phyloP scores from a whole-genome alignment of 352 stramenopile species.

The Pythium sp. region DNA sequence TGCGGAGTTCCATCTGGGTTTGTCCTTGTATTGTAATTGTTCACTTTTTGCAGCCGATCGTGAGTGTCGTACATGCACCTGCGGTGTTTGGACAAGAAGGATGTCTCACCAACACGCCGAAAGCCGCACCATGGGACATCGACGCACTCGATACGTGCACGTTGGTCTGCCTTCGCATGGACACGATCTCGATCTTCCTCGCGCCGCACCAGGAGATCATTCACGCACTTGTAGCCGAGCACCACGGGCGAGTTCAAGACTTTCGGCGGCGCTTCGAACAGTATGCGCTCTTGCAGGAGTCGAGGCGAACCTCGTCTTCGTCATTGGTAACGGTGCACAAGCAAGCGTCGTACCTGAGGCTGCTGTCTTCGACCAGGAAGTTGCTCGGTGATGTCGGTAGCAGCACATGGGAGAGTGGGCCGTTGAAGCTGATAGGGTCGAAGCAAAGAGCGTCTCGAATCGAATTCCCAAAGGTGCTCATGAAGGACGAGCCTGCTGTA shows the following conservation, averaged over 20 bases:
- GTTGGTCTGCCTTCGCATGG: slow-evolving; percentile 51
- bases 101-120: slow-evolving; percentile 37
- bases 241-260: slow-evolving; percentile 36
- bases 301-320: neutral
- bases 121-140: slow-evolving; percentile 50
- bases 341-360: slow-evolving; percentile 11
- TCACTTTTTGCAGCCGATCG: slow-evolving; percentile 29
- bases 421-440: neutral
- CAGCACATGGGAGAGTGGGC: neutral
- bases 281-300: neutral
- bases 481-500: slow-evolving; percentile 11
- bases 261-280: slow-evolving; percentile 46
- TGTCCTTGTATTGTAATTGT: neutral
- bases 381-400: neutral
- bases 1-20: neutral
- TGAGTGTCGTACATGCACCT: slow-evolving; percentile 60
- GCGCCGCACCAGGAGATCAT: slow-evolving; percentile 45
- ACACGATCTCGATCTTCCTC: slow-evolving; percentile 65
- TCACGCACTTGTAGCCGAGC: slow-evolving; percentile 42
- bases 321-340: neutral
- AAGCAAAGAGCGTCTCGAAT: slow-evolving; percentile 20
- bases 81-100: slow-evolving; percentile 72
- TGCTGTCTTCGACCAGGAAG: slow-evolving; percentile 2
- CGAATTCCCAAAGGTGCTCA: slow-evolving; percentile 48
- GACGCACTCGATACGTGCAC: slow-evolving; percentile 55